Percentiles rank a stretch among this genome's conserved stretches.
phyloP scores from a whole-genome alignment of 2,329 filamentous ascomycete species.

The Hortaea werneckii region DNA sequence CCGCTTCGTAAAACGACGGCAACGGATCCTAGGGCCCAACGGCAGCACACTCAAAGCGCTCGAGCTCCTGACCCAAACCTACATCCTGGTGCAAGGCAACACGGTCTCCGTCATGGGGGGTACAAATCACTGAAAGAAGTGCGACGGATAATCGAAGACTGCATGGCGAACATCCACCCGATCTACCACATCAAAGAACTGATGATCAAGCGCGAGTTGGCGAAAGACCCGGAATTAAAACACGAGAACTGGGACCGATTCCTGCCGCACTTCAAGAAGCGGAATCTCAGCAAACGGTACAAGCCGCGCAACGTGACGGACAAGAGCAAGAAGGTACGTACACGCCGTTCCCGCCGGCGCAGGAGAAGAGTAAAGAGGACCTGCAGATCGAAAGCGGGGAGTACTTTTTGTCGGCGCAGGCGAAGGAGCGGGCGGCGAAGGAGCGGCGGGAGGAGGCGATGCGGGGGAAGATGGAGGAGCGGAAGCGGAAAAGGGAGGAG shows the following conservation, averaged over 20 bases:
- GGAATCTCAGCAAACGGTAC: conserved; percentile 72
- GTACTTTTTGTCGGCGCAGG: conserved; percentile 89
- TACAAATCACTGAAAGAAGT: conserved; percentile 93
- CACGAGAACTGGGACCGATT: conserved; percentile 94
- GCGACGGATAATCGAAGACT: conserved; percentile 80
- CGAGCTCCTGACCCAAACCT: conserved; percentile 81
- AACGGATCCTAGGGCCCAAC: conserved; percentile 82
- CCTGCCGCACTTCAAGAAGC: conserved; percentile 93
- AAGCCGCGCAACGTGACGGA: conserved; percentile 79
- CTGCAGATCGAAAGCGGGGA: conserved; percentile 95
- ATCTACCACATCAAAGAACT: conserved; percentile 92
- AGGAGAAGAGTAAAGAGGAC: conserved; percentile 98
- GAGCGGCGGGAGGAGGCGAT: conserved; percentile 77
- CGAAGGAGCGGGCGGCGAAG: conserved; percentile 72
- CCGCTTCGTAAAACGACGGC: conserved; percentile 85
- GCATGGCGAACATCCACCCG: conserved; percentile 87
- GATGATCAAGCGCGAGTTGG: conserved; percentile 87
- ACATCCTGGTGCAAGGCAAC: conserved; percentile 93
- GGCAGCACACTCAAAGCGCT: conserved; percentile 90
- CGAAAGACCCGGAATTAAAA: conserved; percentile 76
- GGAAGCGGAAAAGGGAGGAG: conserved; percentile 71
- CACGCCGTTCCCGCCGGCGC: conserved; percentile 91
- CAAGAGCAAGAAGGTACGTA: conserved; percentile 82
- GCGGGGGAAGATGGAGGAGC: conserved; percentile 77
- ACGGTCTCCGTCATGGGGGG: conserved; percentile 87